Evolutionary conservation across 257 asterid genomes (phyloP).

Genomic region (Solanum sparsipilum): DNA sequence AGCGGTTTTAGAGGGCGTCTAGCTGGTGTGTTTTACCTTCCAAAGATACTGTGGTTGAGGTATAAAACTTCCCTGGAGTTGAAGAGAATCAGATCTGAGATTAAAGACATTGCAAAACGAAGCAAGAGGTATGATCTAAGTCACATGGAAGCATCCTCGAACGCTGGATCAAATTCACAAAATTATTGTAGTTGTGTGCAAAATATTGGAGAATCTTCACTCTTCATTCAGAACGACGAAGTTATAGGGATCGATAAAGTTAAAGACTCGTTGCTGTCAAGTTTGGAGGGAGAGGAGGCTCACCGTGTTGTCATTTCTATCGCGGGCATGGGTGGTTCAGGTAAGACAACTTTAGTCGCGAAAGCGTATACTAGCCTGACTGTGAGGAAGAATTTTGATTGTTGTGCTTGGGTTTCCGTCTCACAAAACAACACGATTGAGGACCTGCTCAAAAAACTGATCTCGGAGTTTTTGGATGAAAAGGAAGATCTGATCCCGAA

Average conservation of each 20-base stretch:
- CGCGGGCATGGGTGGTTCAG: constrained; percentile 11
- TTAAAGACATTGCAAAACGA: constrained; percentile 1
- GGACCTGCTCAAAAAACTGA: constrained; percentile 13
- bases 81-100: constrained; percentile 6
- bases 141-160: background rate
- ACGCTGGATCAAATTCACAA: background rate
- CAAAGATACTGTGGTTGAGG: constrained; percentile 2
- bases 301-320: background rate
- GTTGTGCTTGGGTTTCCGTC: constrained; percentile 21
- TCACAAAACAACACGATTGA: constrained; percentile 6
- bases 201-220: constrained; percentile 2
- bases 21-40: background rate
- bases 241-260: constrained; percentile 1
- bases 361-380: constrained; percentile 7
- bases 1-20: background rate
- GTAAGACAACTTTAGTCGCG: constrained; percentile 16
- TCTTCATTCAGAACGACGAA: background rate
- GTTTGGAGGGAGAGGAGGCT: background rate
- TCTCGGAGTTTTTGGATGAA: constrained; percentile 7
- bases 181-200: background rate
- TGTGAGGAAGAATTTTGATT: constrained; percentile 6
- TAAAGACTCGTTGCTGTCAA: background rate
- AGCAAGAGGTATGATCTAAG: background rate
- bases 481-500: constrained; percentile 5
- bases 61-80: background rate